Evolutionary conservation across 2,329 filamentous ascomycete genomes (phyloP).

Genomic region (Hypoxylon rubiginosum): DNA sequence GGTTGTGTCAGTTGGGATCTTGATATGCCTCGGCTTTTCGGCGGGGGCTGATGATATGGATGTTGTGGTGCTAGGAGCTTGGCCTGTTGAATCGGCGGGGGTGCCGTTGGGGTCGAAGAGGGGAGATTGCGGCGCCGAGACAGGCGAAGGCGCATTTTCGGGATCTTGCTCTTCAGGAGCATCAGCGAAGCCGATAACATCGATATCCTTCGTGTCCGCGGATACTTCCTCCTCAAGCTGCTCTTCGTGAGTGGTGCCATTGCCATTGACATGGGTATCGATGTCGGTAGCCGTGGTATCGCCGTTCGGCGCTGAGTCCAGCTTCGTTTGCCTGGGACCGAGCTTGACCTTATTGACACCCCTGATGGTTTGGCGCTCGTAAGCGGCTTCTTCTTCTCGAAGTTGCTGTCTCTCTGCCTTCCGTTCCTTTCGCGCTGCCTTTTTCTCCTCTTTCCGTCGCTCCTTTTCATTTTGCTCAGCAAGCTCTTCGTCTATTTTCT

Average conservation of each 20-base stretch:
- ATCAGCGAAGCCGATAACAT: conserved; percentile 63
- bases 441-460: conserved; percentile 63
- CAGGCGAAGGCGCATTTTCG: conserved; percentile 52
- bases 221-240: conserved; percentile 34
- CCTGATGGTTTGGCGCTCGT: conserved; percentile 56
- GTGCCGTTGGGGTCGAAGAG: conserved; percentile 68
- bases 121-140: conserved; percentile 70
- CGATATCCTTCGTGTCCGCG: conserved; percentile 59
- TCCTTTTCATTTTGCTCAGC: conserved; percentile 58
- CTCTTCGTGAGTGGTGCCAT: conserved; percentile 21
- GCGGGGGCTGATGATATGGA: conserved; percentile 75
- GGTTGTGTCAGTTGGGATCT: conserved; percentile 78
- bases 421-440: conserved; percentile 60
- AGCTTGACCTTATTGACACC: conserved; percentile 55
- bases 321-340: conserved; percentile 50
- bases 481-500: conserved; percentile 62
- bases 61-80: conserved; percentile 71
- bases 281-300: conserved; percentile 21
- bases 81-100: conserved; percentile 58
- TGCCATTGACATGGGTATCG: background rate
- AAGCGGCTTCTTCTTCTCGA: conserved; percentile 57
- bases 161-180: conserved; percentile 58
- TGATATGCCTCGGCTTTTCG: conserved; percentile 75
- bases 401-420: conserved; percentile 57
- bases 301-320: conserved; percentile 35